Conservation (phyloP, 225 moss, liverwort and hornwort species). For the Lunularia cruciata region DNA sequence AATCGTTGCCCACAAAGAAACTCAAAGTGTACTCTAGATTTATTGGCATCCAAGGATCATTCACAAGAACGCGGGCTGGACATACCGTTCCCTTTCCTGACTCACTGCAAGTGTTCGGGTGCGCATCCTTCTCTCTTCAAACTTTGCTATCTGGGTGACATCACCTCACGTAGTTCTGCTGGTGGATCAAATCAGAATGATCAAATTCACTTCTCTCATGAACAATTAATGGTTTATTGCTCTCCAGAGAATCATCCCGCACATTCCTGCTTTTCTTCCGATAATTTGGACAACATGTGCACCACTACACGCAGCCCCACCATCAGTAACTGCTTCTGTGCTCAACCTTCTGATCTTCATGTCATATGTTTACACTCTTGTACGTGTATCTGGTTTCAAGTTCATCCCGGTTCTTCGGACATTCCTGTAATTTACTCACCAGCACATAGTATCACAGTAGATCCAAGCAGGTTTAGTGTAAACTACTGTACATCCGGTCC, state of each 20-base stretch:
- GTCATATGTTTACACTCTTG: no score
- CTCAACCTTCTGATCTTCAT: no score
- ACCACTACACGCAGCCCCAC: neutral
- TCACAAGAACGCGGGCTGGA: neutral
- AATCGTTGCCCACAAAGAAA: neutral
- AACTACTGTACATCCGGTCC: no score
- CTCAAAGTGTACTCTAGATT: neutral
- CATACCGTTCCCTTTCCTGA: neutral
- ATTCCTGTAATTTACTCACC: no score
- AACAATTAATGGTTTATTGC: neutral
- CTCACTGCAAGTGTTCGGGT: neutral
- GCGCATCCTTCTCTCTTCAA: neutral
- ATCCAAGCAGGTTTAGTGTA: no score
- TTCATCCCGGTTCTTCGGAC: no score
- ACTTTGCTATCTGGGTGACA: neutral
- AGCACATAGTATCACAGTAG: no score
- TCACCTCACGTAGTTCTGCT: neutral
- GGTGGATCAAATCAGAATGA: neutral
- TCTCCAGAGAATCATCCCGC: slow-evolving; percentile 12
- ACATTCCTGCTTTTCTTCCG: slow-evolving; percentile 4
- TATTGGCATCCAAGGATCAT: neutral
- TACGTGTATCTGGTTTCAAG: no score
- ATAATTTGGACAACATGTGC: neutral
- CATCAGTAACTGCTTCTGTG: no score
- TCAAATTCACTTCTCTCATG: neutral